These are phyloP conservation scores for Friedmanniomyces simplex DNA, from an alignment of 495 filamentous ascomycete species.

Conservation along the genomic window DNA sequence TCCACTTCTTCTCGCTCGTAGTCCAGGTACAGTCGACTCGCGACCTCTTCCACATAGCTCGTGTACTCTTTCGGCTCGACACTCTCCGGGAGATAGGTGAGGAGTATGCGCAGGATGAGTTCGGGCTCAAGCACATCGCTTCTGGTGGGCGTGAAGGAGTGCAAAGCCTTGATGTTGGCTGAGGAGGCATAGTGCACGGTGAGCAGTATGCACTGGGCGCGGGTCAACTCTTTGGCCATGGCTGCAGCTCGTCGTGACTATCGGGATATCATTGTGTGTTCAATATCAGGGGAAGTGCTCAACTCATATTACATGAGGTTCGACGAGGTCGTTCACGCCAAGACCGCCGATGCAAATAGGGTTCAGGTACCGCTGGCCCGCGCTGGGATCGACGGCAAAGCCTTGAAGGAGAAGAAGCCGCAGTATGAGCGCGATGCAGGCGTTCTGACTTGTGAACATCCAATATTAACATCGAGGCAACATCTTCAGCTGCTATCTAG, in stretches of 20 bases:
- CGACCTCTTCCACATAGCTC: slow-evolving; percentile 45
- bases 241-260: neutral
- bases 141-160: slow-evolving; percentile 49
- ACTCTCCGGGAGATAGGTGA: slow-evolving; percentile 78
- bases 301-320: neutral
- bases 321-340: too few species aligned
- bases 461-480: too few species aligned
- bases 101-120: slow-evolving; percentile 64
- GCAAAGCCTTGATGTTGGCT: slow-evolving; percentile 52
- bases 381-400: too few species aligned
- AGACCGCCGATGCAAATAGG: too few species aligned
- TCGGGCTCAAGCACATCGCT: slow-evolving; percentile 51
- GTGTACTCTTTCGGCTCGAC: slow-evolving; percentile 55
- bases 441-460: too few species aligned
- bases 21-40: slow-evolving; percentile 20
- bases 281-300: neutral
- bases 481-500: too few species aligned
- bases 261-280: neutral
- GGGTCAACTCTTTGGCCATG: slow-evolving; percentile 35
- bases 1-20: slow-evolving; percentile 30
- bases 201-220: slow-evolving; percentile 52
- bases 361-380: too few species aligned
- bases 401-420: too few species aligned
- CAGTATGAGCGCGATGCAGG: too few species aligned
- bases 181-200: slow-evolving; percentile 49